phyloP scores from a whole-genome alignment of 306 rosid species.

The Ziziphus jujuba region DNA sequence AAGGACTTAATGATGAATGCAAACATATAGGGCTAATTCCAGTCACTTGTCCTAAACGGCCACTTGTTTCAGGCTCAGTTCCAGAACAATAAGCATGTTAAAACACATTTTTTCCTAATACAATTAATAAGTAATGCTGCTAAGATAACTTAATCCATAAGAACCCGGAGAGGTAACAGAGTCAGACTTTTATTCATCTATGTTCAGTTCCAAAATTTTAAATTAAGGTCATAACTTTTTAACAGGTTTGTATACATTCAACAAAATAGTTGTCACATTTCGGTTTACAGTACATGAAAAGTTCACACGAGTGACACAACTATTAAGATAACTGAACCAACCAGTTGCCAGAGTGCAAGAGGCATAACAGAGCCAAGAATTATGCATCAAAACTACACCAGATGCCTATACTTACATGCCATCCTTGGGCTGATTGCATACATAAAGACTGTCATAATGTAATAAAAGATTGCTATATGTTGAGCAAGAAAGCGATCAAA shows the following conservation, averaged over 20 bases:
- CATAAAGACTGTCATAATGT: conserved; percentile 78
- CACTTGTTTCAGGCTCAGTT: not conserved
- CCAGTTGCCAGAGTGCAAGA: not conserved
- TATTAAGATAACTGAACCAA: conserved; percentile 17
- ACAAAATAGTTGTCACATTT: not conserved
- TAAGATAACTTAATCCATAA: not conserved
- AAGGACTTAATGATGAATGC: conserved; percentile 17
- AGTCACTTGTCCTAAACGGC: conserved; percentile 2
- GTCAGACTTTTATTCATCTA: not conserved
- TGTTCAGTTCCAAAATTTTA: not conserved
- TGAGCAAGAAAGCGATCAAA: conserved; percentile 98
- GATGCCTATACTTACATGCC: conserved; percentile 76
- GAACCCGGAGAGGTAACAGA: not conserved
- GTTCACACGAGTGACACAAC: not conserved
- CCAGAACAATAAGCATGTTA: no score
- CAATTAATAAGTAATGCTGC: no score
- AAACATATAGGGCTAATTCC: conserved; percentile 14
- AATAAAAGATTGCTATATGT: conserved; percentile 78
- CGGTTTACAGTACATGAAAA: not conserved
- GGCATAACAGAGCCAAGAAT: conserved; percentile 1
- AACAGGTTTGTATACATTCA: not conserved
- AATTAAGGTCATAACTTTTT: not conserved
- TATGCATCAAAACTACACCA: conserved; percentile 11
- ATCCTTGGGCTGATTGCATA: conserved; percentile 88
- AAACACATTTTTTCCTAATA: no score